Conservation (phyloP, 495 filamentous ascomycete genomes). For the Aspergillus sclerotiicarbonarius region DNA sequence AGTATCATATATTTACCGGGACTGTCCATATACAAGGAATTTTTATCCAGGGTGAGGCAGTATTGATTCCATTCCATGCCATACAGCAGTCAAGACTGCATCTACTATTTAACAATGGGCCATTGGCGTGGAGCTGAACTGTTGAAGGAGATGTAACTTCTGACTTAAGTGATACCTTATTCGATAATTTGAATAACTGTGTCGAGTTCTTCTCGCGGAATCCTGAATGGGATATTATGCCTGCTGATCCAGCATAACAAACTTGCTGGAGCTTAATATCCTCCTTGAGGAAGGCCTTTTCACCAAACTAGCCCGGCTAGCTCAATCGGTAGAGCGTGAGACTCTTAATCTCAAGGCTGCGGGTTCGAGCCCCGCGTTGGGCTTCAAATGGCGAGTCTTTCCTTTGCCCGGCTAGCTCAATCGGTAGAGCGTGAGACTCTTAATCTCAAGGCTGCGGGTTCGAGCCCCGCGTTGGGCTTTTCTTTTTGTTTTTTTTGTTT, state of each 20-base stretch:
- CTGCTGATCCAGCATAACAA: neutral
- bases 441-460: constrained; percentile 20
- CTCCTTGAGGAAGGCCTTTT: no score
- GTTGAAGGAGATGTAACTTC: neutral
- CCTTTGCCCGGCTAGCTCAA: constrained; percentile 21
- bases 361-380: constrained; percentile 57
- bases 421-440: constrained; percentile 20
- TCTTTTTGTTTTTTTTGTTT: constrained; percentile 11
- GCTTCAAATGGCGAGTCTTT: no score
- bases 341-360: constrained; percentile 60
- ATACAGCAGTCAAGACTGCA: no score
- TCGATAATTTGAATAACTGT: neutral
- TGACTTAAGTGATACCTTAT: no score
- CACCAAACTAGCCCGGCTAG: constrained; percentile 41
- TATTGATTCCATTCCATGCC: no score
- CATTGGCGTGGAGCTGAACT: neutral
- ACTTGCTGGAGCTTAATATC: no score
- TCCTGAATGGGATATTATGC: neutral
- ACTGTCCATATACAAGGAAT: no score
- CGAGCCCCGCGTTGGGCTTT: constrained; percentile 17
- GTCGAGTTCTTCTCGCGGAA: neutral
- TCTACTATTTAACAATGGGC: neutral
- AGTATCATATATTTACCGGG: no score
- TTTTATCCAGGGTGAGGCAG: no score
- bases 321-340: constrained; percentile 60